Base-by-base conservation (phyloP, 305 asterid species). In the Stenogyne calaminthoides region DNA sequence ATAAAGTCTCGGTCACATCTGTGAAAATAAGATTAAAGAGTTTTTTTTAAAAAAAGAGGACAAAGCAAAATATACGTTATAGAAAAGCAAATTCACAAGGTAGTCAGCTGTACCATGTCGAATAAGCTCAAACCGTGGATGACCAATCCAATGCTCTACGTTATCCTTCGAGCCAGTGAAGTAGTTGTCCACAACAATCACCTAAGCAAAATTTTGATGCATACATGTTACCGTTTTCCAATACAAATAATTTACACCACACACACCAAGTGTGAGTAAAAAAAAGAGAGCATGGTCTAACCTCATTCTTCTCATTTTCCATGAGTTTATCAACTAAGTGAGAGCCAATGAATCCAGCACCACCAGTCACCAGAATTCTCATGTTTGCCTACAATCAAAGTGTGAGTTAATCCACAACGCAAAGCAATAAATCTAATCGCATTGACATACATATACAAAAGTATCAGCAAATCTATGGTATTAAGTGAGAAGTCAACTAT, bases 111-210 rank as follows among this genome's bases (percentile, higher is more conserved):
- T 20, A 93, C 97, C 97, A 51, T 91, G 98, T 25, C 96, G 92
- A 72, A 89, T 87, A 69, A 93, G 96, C 89, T 91, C 98, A 70
- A 93, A 93, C 69, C 98, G 84, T 40, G 98, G 97, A 82, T 93
- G 97, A 44, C 96, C 98, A 15, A 93, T 88, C 98, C 98, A 93
- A 42, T 83, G 88, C 77, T 79, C 84, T 67, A 93, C 73, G 80
- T 93, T 93, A 80, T 93, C 98, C 71, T 91, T 93, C 18, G 98
- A 88, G 57, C 98, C 98, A 61, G 98, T 93, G 77, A 93, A 93
- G 75, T 84, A 93, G 74, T 93, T 93, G 80, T 93, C 98, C 40
- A 81, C 96, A 51, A 93, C 98, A 80, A 91, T 80, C 27, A 93
- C 96, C 98, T 93, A 75, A 75, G 66, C 8, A 58, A 57, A 3